A percentile compares a stretch with the other conserved stretches of the same genome.
Conservation (phyloP, 495 filamentous ascomycete species). For the Chaetomidium leptoderma region DNA sequence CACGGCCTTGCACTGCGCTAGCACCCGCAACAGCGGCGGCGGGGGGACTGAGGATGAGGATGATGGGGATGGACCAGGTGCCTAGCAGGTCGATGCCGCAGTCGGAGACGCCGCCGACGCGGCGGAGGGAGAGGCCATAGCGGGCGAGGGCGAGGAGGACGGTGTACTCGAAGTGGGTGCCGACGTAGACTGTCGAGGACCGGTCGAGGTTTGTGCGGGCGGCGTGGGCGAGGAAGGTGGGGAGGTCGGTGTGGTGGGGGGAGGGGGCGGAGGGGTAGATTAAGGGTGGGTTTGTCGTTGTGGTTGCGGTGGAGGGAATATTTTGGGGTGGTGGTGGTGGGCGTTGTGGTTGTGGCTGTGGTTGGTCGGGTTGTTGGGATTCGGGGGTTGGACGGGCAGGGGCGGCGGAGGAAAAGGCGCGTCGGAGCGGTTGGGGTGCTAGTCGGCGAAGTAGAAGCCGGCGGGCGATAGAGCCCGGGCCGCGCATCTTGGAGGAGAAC, state of each 20-base stretch:
- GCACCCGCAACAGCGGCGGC: conserved; percentile 45
- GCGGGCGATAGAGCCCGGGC: background rate
- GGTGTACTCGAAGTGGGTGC: conserved; percentile 70
- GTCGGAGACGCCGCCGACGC: conserved; percentile 71
- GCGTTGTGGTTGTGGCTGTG: conserved; percentile 1
- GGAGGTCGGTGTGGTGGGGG: conserved; percentile 59
- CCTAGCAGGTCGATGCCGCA: conserved; percentile 81
- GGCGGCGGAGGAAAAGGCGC: conserved; percentile 1
- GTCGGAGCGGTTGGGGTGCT: background rate
- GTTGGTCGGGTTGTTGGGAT: background rate
- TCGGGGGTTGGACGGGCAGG: background rate
- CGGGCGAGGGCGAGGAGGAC: conserved; percentile 56
- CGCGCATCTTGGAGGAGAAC: background rate
- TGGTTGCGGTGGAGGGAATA: background rate
- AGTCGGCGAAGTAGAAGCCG: background rate
- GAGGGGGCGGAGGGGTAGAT: conserved; percentile 44
- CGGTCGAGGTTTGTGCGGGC: conserved; percentile 49
- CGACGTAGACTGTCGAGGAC: conserved; percentile 53
- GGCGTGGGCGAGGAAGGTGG: conserved; percentile 70
- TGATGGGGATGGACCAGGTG: conserved; percentile 57
- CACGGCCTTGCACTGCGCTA: conserved; percentile 80
- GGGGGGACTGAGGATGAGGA: conserved; percentile 14
- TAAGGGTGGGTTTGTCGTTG: conserved; percentile 20
- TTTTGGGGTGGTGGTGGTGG: background rate
- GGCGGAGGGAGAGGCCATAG: conserved; percentile 62